phyloP scores from a whole-genome alignment of 2,329 filamentous ascomycete genomes.

The Hymenoscyphus albidus region DNA sequence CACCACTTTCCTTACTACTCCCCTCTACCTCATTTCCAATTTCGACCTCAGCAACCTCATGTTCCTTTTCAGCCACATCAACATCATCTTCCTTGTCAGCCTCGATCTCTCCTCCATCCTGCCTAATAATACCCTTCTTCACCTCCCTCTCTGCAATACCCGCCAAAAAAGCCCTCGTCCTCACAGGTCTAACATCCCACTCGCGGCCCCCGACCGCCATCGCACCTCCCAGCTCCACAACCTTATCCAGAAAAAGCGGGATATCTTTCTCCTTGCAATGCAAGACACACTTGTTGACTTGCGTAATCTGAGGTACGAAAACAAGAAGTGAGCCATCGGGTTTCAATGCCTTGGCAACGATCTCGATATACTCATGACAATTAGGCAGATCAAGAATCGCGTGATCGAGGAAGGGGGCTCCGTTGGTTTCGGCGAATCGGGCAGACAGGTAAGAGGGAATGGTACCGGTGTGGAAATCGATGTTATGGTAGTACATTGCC shows the following conservation, averaged over 20 bases:
- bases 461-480: constrained; percentile 70
- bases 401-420: constrained; percentile 63
- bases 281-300: constrained; percentile 63
- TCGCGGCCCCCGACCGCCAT: constrained; percentile 49
- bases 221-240: constrained; percentile 56
- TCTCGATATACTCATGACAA: constrained; percentile 48
- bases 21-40: background rate
- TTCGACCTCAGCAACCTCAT: background rate
- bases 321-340: constrained; percentile 63
- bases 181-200: constrained; percentile 59
- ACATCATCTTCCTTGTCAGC: background rate
- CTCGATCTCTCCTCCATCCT: background rate
- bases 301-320: constrained; percentile 75
- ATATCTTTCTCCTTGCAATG: constrained; percentile 50
- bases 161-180: constrained; percentile 29
- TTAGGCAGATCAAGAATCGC: constrained; percentile 71
- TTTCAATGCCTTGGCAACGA: constrained; percentile 55
- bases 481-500: constrained; percentile 64
- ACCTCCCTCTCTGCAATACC: constrained; percentile 13
- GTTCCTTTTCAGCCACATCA: background rate
- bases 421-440: constrained; percentile 43
- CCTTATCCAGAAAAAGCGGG: constrained; percentile 52
- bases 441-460: constrained; percentile 59
- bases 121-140: constrained; percentile 1
- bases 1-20: constrained; percentile 5